phyloP scores from a whole-genome alignment of 2,329 filamentous ascomycete genomes.

The Phialophora chinensis region DNA sequence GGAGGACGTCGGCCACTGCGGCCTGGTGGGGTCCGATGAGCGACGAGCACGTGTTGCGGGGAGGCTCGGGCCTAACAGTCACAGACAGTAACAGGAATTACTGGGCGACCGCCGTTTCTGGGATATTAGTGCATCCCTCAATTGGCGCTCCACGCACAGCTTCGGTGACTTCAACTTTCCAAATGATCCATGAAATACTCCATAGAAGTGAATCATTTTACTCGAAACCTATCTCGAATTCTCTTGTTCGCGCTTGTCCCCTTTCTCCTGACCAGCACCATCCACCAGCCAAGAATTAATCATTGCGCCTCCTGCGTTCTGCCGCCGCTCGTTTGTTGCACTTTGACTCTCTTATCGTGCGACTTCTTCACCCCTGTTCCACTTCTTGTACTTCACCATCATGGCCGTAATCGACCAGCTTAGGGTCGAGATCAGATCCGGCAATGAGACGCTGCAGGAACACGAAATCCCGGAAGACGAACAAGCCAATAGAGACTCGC shows the following conservation, averaged over 20 bases:
- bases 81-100: no score
- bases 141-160: no score
- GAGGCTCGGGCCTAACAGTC: not conserved
- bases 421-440: not conserved
- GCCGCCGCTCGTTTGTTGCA: not conserved
- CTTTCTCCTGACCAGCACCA: not conserved
- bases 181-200: no score
- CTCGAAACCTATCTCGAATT: no score
- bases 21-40: not conserved
- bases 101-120: not conserved
- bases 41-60: not conserved
- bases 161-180: no score
- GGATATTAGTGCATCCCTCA: not conserved
- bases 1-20: not conserved
- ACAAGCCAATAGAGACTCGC: not conserved
- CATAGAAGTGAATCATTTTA: no score
- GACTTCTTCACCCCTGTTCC: not conserved
- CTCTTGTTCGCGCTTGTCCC: not conserved
- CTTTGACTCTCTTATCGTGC: not conserved
- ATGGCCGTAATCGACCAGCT: slow-evolving; percentile 1
- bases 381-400: not conserved
- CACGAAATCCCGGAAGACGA: not conserved
- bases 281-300: not conserved
- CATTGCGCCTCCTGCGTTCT: not conserved
- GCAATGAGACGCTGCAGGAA: not conserved